Evolutionary conservation across 768 basidiomycete species (phyloP).

Genomic region (Mrakia hoshinonis): DNA sequence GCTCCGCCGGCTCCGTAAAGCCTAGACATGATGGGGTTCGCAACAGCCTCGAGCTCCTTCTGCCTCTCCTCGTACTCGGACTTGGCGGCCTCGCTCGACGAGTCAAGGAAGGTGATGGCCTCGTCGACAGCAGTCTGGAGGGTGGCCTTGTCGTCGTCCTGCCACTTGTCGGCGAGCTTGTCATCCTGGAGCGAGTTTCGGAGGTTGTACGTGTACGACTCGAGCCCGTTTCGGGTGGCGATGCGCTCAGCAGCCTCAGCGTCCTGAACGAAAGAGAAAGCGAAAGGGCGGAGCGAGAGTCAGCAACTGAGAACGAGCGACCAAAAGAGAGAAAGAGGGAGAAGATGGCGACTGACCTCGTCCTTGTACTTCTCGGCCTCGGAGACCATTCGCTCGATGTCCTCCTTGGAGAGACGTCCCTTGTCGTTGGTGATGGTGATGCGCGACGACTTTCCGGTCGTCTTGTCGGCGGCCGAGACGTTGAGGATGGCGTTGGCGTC

Average conservation of each 20-base stretch:
- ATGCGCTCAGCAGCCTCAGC: constrained; percentile 37
- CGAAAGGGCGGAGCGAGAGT: too few relatives aligned
- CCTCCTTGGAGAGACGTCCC: constrained; percentile 67
- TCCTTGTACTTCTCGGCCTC: constrained; percentile 64
- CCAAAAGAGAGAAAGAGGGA: background rate
- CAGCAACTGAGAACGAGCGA: background rate
- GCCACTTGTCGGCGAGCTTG: constrained; percentile 39
- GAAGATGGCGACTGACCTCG: constrained; percentile 34
- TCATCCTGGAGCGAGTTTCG: constrained; percentile 60
- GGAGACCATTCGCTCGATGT: constrained; percentile 52
- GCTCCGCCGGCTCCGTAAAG: constrained; percentile 35
- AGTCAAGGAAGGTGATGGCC: constrained; percentile 74
- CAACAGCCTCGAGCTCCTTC: constrained; percentile 69
- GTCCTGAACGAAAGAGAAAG: constrained; percentile 41
- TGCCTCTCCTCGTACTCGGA: constrained; percentile 79
- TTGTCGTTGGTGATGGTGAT: constrained; percentile 96
- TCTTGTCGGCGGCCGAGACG: constrained; percentile 44
- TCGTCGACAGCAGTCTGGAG: constrained; percentile 74
- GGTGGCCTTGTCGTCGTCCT: constrained; percentile 46
- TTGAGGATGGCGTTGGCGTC: constrained; percentile 63
- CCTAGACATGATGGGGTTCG: constrained; percentile 50
- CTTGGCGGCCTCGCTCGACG: constrained; percentile 79
- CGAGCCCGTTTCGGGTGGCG: constrained; percentile 78
- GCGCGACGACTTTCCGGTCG: constrained; percentile 51
- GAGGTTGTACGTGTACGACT: constrained; percentile 91